Evolutionary conservation across 305 asterid genomes (phyloP), one percentile per base, ranked within the genome.

Genomic region (Fraxinus floribunda): DNA sequence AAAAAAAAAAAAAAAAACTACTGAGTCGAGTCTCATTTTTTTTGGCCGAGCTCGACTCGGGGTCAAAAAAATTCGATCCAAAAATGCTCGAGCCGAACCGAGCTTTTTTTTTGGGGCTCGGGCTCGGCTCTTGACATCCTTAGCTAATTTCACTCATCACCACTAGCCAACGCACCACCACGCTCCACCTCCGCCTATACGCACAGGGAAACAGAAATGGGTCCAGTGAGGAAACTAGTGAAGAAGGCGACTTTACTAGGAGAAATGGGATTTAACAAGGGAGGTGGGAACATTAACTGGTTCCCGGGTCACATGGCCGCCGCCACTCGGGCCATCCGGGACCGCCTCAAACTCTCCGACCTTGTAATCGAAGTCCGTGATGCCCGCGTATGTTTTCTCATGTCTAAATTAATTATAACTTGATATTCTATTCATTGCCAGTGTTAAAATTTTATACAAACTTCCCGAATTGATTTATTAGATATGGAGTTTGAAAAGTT

Each of bases 301-400:
- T 95, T 89, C 80, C 99, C 99, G 0, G 98, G 99, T 71, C 99
- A 95, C 89, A 95, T 95, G 99, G 99, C 98, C 24, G 92, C 95
- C 76, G 99, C 99, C 84, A 95, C 98, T 70, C 93, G 95, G 78
- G 98, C 98, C 80, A 95, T 95, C 71, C 94, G 98, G 30, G 92
- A 91, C 90, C 98, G 99, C 79, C 98, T 94, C 83, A 94, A 94
- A 81, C 82, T 93, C 78, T 83, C 97, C 79, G 98, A 94, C 84
- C 86, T 94, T 79, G 98, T 94, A 79, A 93, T 95, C 80, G 99
- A 95, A 91, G 98, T 95, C 71, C 97, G 99, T 7, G 99, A 95
- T 49, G 91, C 99, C 74, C 97, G 99, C 5, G 99, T 94, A 88
- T 81, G 82, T 75, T 8, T 26, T 8, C 7, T 20, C 32, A 29